Evolutionary conservation across 352 stramenopile species (phyloP).

Genomic region (Poterioochromonas sp.): DNA sequence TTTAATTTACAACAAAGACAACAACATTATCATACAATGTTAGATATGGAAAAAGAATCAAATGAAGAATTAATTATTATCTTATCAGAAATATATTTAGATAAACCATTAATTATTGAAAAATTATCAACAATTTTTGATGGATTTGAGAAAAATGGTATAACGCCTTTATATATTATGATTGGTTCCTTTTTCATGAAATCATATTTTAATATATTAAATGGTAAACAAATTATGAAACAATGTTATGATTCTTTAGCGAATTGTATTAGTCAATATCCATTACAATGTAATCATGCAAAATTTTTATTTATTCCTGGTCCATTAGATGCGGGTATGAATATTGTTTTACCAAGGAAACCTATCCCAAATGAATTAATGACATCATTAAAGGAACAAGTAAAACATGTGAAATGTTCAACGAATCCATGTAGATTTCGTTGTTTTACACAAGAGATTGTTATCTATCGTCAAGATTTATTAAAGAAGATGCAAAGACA

Average conservation of each 20-base stretch:
- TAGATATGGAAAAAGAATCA: slow-evolving; percentile 58
- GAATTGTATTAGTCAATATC: slow-evolving; percentile 69
- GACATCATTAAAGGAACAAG: slow-evolving; percentile 36
- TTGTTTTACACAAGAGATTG: slow-evolving; percentile 80
- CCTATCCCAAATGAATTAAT: slow-evolving; percentile 39
- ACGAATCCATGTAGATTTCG: slow-evolving; percentile 78
- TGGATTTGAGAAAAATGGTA: slow-evolving; percentile 59
- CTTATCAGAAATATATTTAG: slow-evolving; percentile 75
- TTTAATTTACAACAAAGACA: slow-evolving; percentile 46
- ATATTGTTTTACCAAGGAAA: slow-evolving; percentile 10
- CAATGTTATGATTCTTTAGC: slow-evolving; percentile 66
- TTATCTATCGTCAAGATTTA: slow-evolving; percentile 78
- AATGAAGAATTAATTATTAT: slow-evolving; percentile 77
- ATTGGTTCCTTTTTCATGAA: slow-evolving; percentile 81
- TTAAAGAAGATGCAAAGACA: slow-evolving; percentile 78
- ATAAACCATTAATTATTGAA: slow-evolving; percentile 74
- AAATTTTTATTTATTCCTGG: slow-evolving; percentile 78
- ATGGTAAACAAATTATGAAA: slow-evolving; percentile 53
- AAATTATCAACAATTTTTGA: slow-evolving; percentile 74
- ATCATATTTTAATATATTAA: slow-evolving; percentile 58
- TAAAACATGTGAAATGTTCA: slow-evolving; percentile 59
- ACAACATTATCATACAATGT: slow-evolving; percentile 63
- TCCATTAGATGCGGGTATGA: background rate
- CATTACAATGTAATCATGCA: slow-evolving; percentile 61
- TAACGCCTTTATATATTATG: slow-evolving; percentile 71